phyloP scores from a whole-genome alignment of 495 filamentous ascomycete species.

The Elaphomyces granulatus region DNA sequence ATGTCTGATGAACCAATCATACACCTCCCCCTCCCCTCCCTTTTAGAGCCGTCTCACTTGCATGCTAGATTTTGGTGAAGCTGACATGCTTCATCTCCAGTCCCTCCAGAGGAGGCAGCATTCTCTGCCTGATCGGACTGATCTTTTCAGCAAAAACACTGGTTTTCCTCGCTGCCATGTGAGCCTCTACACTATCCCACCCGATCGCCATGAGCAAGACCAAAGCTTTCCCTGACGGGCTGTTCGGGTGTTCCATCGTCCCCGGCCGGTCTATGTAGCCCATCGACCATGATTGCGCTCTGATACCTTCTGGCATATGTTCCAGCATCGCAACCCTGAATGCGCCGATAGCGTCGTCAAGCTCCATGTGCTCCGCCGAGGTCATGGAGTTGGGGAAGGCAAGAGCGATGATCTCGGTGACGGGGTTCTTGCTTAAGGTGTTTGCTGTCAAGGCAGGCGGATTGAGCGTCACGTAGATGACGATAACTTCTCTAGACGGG shows the following conservation, averaged over 20 bases:
- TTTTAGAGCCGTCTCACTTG: not conserved
- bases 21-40: too few relatives aligned
- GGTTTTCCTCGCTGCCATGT: constrained; percentile 32
- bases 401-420: constrained; percentile 26
- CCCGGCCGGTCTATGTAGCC: constrained; percentile 30
- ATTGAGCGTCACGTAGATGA: constrained; percentile 21
- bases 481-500: constrained; percentile 9
- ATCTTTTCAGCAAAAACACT: constrained; percentile 29
- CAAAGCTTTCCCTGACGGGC: constrained; percentile 23
- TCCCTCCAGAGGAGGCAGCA: constrained; percentile 21
- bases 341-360: constrained; percentile 17
- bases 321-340: constrained; percentile 24
- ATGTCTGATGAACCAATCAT: too few relatives aligned
- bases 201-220: constrained; percentile 30
- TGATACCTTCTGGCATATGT: constrained; percentile 18
- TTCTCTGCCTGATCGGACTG: constrained; percentile 23
- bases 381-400: constrained; percentile 19
- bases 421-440: constrained; percentile 22
- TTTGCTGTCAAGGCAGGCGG: constrained; percentile 19
- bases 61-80: constrained; percentile 15
- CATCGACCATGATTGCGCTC: constrained; percentile 27
- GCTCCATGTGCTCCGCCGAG: constrained; percentile 8
- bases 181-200: constrained; percentile 41
- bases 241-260: constrained; percentile 21
- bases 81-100: constrained; percentile 32